Conservation (phyloP, 345 rosid species). For the Alliaria petiolata region DNA sequence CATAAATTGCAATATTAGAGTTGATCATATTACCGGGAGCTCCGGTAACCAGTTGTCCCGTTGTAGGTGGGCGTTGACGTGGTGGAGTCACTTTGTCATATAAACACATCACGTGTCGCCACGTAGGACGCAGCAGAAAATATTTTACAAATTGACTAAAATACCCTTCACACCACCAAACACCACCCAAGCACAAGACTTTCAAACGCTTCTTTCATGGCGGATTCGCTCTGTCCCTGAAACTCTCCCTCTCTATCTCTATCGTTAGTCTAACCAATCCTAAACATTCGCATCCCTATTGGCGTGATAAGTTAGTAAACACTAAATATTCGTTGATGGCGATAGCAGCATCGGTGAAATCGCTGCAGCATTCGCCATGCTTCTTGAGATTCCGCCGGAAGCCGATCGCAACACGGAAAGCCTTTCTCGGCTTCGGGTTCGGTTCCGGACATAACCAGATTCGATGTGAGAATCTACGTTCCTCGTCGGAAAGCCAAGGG, state of each 20-base stretch:
- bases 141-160: slow-evolving; percentile 7
- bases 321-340: slow-evolving; percentile 9
- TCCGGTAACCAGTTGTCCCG: slow-evolving; percentile 6
- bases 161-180: slow-evolving; percentile 30
- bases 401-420: slow-evolving; percentile 16
- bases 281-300: background rate
- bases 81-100: background rate
- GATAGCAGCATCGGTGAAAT: slow-evolving; percentile 41
- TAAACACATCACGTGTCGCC: slow-evolving; percentile 33
- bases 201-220: slow-evolving; percentile 28
- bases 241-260: background rate
- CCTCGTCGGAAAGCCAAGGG: background rate
- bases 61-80: slow-evolving; percentile 21
- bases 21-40: background rate
- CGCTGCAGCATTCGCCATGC: slow-evolving; percentile 31
- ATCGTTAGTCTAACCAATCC: background rate
- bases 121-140: slow-evolving; percentile 30
- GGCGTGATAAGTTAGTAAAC: background rate
- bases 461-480: slow-evolving; percentile 20
- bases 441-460: background rate
- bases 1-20: background rate
- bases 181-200: slow-evolving; percentile 1
- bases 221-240: no score
- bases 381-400: slow-evolving; percentile 16
- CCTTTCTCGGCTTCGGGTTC: slow-evolving; percentile 30